phyloP scores from a whole-genome alignment of 2,329 filamentous ascomycete species.

The Tympanopsis confertula region DNA sequence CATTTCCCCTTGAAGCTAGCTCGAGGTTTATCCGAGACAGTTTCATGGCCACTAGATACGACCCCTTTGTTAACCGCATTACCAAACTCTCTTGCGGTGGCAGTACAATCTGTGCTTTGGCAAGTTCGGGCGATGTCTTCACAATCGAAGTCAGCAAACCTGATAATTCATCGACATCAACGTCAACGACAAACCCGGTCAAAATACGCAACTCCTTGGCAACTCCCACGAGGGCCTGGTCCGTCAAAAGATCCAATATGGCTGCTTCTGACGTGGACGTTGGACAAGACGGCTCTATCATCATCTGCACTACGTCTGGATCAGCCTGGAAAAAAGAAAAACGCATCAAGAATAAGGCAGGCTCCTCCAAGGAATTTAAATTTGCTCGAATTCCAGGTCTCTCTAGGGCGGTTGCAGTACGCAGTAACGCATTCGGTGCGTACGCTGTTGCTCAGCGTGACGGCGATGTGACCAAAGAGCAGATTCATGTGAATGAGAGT shows the following conservation, averaged over 20 bases:
- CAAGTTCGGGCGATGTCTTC: constrained; percentile 51
- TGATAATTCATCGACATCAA: neutral
- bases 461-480: constrained; percentile 46
- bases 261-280: constrained; percentile 33
- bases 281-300: constrained; percentile 56
- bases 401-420: constrained; percentile 48
- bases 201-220: neutral
- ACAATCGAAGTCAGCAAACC: constrained; percentile 40
- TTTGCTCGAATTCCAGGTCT: constrained; percentile 54
- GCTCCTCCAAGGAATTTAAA: constrained; percentile 50
- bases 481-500: constrained; percentile 12
- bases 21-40: constrained; percentile 32
- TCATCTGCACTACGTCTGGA: constrained; percentile 53
- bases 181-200: neutral
- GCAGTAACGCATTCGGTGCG: constrained; percentile 54
- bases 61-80: constrained; percentile 27
- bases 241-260: neutral
- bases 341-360: constrained; percentile 45
- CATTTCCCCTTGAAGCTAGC: constrained; percentile 33
- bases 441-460: constrained; percentile 53
- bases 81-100: constrained; percentile 49
- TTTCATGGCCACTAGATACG: neutral
- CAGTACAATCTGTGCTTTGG: constrained; percentile 54
- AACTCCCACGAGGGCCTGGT: neutral
- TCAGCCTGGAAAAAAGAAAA: constrained; percentile 56